Conservation (phyloP, 768 basidiomycete species). For the Lentinula sp. region DNA sequence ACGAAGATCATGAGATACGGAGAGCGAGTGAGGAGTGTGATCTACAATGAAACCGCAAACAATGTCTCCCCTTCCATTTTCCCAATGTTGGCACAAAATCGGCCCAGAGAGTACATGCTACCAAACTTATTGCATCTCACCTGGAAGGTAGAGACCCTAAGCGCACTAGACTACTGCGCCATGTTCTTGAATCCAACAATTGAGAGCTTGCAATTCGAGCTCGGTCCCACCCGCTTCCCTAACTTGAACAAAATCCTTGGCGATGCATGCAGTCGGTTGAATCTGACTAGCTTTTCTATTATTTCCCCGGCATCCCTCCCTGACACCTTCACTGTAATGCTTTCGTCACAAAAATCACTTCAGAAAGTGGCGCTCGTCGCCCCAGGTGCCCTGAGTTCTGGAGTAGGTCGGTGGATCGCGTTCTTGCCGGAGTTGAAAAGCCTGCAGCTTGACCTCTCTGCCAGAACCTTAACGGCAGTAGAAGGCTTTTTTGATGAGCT, state of each 20-base stretch:
- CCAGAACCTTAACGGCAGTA: constrained; percentile 60
- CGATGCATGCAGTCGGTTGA: constrained; percentile 57
- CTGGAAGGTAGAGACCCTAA: constrained; percentile 67
- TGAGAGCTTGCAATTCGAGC: constrained; percentile 55
- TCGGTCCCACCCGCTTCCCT: constrained; percentile 45
- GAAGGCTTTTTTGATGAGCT: constrained; percentile 78
- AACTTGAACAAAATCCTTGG: constrained; percentile 59
- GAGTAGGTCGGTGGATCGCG: constrained; percentile 70
- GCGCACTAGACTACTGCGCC: constrained; percentile 56
- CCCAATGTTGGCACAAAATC: constrained; percentile 56
- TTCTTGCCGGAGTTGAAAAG: constrained; percentile 55
- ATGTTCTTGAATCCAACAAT: constrained; percentile 66
- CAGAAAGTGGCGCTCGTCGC: constrained; percentile 64
- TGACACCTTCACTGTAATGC: constrained; percentile 62
- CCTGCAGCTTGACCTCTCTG: constrained; percentile 68
- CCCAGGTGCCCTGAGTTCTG: constrained; percentile 67
- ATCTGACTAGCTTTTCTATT: constrained; percentile 64
- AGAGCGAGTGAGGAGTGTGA: constrained; percentile 59
- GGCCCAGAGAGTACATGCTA: constrained; percentile 58
- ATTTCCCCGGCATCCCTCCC: constrained; percentile 65
- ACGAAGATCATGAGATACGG: constrained; percentile 57
- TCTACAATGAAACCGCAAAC: constrained; percentile 64
- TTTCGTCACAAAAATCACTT: constrained; percentile 51
- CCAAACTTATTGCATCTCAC: constrained; percentile 64
- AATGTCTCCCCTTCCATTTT: constrained; percentile 63